Conservation (phyloP, 78 protist genomes). For the Dictyostelium intermedium region DNA sequence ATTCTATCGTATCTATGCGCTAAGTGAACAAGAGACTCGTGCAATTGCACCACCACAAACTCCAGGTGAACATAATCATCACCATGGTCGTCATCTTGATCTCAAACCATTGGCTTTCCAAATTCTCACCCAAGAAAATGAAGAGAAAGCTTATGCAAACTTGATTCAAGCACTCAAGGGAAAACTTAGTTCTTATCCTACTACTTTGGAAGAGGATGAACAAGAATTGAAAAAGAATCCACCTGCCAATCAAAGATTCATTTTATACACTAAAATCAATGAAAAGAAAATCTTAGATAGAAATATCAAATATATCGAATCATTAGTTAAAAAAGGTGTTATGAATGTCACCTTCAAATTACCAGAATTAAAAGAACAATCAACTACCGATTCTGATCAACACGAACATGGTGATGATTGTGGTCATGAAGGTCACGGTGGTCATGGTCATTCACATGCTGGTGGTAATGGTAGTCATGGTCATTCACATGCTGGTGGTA, state of each 20-base stretch:
- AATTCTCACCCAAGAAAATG: slow-evolving; percentile 18
- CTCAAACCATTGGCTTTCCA: background rate
- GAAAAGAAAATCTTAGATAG: slow-evolving; percentile 51
- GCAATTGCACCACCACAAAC: slow-evolving; percentile 18
- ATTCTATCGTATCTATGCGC: slow-evolving; percentile 12
- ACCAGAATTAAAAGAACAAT: background rate
- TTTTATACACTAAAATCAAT: slow-evolving; percentile 16
- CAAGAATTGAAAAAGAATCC: slow-evolving; percentile 38
- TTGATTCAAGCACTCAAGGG: background rate
- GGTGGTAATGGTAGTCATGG: background rate
- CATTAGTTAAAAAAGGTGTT: slow-evolving; percentile 29
- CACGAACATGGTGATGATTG: background rate
- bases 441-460: background rate
- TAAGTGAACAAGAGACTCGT: background rate
- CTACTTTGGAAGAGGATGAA: slow-evolving; percentile 36
- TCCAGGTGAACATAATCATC: slow-evolving; percentile 6
- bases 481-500: slow-evolving; percentile 15
- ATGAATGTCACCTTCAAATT: background rate
- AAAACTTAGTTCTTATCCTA: slow-evolving; percentile 14
- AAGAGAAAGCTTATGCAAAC: background rate
- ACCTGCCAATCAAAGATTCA: background rate
- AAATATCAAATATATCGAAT: slow-evolving; percentile 37
- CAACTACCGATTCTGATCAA: background rate
- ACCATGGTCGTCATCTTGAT: background rate
- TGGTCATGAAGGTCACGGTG: background rate